Percentiles rank a stretch among this genome's conserved stretches.
These are phyloP conservation scores for Aspergillus pseudoglaucus DNA, from an alignment of 2,329 filamentous ascomycete genomes.

Conservation along the genomic window DNA sequence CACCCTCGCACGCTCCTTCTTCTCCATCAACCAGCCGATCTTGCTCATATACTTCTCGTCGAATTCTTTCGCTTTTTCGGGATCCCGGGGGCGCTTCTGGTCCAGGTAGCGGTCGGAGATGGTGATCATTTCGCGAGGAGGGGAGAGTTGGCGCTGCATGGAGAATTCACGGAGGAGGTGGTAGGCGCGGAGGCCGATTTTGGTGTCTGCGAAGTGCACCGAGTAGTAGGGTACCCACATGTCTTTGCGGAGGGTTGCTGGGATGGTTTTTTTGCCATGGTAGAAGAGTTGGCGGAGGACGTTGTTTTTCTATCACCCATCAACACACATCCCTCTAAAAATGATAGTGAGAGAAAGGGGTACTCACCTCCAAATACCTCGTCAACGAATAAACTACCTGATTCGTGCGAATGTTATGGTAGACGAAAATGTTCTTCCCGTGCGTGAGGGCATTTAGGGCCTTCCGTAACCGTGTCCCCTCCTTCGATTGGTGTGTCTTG, in stretches of 20 bases:
- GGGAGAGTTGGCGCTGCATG: constrained; percentile 51
- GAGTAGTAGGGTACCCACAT: constrained; percentile 57
- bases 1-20: constrained; percentile 45
- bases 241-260: constrained; percentile 53
- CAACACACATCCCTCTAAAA: too few relatives aligned
- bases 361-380: constrained; percentile 49
- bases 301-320: constrained; percentile 39
- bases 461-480: constrained; percentile 37
- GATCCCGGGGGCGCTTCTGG: constrained; percentile 32
- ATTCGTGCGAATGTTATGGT: constrained; percentile 55
- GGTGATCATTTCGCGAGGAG: constrained; percentile 38
- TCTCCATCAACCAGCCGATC: constrained; percentile 39
- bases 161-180: constrained; percentile 56
- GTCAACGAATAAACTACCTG: constrained; percentile 59
- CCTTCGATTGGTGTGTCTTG: constrained; percentile 30
- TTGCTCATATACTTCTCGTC: constrained; percentile 35
- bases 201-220: constrained; percentile 47
- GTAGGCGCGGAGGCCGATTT: constrained; percentile 50
- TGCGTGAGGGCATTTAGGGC: constrained; percentile 43
- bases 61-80: constrained; percentile 35
- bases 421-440: constrained; percentile 57
- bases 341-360: not conserved
- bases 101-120: constrained; percentile 39
- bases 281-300: constrained; percentile 54
- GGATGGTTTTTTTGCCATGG: constrained; percentile 58